Evolutionary conservation across 495 filamentous ascomycete genomes (phyloP).

Genomic region (Aspergillus saccharolyticus): DNA sequence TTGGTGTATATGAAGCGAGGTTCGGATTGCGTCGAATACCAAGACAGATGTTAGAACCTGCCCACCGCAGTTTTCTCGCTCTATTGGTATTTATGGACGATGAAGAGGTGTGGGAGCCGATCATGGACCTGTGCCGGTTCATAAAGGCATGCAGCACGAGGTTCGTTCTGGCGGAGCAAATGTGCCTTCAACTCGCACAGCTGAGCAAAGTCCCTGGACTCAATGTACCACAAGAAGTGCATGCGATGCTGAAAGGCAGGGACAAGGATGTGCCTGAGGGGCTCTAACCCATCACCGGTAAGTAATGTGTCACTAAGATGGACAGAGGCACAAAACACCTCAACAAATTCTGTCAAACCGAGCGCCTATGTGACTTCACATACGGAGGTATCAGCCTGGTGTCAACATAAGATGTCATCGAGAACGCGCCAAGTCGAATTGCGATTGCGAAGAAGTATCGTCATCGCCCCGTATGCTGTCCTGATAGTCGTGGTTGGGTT

Average conservation of each 20-base stretch:
- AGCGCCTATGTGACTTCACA: background rate
- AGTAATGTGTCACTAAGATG: background rate
- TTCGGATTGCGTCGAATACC: constrained; percentile 35
- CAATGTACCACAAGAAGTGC: constrained; percentile 26
- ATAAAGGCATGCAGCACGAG: constrained; percentile 25
- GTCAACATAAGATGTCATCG: background rate
- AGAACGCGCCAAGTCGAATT: background rate
- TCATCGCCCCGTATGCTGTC: background rate
- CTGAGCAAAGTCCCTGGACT: constrained; percentile 16
- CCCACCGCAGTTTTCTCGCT: constrained; percentile 23
- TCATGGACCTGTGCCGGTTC: constrained; percentile 32
- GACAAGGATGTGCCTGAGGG: constrained; percentile 12
- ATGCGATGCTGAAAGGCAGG: constrained; percentile 20
- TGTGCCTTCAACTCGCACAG: constrained; percentile 24
- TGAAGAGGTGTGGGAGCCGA: constrained; percentile 23
- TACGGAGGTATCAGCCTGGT: background rate
- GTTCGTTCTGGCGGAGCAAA: constrained; percentile 24
- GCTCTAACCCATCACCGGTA: background rate
- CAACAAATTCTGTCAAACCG: background rate
- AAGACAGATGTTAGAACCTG: constrained; percentile 29
- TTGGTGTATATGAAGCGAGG: constrained; percentile 25
- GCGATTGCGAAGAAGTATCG: background rate
- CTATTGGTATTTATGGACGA: constrained; percentile 23
- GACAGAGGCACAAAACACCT: background rate
- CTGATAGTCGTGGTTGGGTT: background rate